A percentile compares a stretch with the other conserved stretches of the same genome.
phyloP scores from a whole-genome alignment of 805 yeast species.

The Candida qinlingensis region DNA sequence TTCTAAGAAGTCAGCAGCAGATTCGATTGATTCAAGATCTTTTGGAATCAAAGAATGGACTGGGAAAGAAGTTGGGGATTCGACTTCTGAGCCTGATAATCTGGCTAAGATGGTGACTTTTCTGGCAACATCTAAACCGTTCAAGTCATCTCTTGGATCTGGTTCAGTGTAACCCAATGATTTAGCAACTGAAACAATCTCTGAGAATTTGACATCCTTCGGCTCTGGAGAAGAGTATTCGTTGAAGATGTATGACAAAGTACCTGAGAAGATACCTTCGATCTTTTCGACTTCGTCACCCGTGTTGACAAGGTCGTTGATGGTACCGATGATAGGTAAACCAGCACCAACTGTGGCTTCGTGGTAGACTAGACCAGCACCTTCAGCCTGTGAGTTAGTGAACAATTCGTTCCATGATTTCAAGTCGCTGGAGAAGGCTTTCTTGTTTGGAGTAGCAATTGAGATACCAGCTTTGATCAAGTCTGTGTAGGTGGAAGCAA shows the following conservation, averaged over 20 bases:
- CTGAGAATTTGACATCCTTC: slow-evolving; percentile 72
- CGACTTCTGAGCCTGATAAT: slow-evolving; percentile 78
- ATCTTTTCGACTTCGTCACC: slow-evolving; percentile 90
- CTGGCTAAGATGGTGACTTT: slow-evolving; percentile 95
- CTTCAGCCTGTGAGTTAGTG: slow-evolving; percentile 42
- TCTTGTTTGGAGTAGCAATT: slow-evolving; percentile 97
- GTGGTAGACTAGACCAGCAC: slow-evolving; percentile 77
- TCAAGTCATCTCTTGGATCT: slow-evolving; percentile 98
- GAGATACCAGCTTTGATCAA: slow-evolving; percentile 77
- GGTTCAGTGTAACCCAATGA: slow-evolving; percentile 96
- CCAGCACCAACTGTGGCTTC: slow-evolving; percentile 99
- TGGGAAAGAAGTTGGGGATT: slow-evolving; percentile 88
- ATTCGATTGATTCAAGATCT: slow-evolving; percentile 65
- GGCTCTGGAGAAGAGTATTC: slow-evolving; percentile 73
- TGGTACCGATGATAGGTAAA: slow-evolving; percentile 83
- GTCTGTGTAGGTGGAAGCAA: slow-evolving; percentile 74
- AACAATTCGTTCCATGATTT: slow-evolving; percentile 75
- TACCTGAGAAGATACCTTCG: slow-evolving; percentile 96
- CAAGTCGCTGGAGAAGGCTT: slow-evolving; percentile 83
- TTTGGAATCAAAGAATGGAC: slow-evolving; percentile 91
- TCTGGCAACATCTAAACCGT: slow-evolving; percentile 97
- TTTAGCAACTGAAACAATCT: slow-evolving; percentile 84
- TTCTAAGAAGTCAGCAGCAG: slow-evolving; percentile 74
- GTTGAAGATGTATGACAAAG: slow-evolving; percentile 91
- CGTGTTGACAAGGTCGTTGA: slow-evolving; percentile 83